Evolutionary conservation across 208 protist species (phyloP), one percentile per base, ranked within the genome.

Genomic region (Crithidia acanthocephali): DNA sequence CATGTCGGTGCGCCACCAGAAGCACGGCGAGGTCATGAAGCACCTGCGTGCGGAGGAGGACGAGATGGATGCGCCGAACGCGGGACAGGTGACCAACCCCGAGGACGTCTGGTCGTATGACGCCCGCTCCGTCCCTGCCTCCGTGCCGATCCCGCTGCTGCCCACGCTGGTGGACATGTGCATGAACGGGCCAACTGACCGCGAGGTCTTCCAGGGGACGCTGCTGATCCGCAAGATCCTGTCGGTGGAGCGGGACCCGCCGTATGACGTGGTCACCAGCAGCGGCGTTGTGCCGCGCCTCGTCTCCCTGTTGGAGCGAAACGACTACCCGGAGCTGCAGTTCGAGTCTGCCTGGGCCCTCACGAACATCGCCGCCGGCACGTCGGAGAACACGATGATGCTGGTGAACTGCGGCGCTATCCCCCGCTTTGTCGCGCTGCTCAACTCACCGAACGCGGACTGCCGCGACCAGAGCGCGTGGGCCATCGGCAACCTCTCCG

Each of bases 321-420:
- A 74, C 37, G 82, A 98, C 18, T 73, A 84, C 58, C 82, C 88
- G 2, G 66, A 92, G 59, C 79, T 99, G 62, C 98, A 99, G 91
- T 99, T 99, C 80, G 98, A 99, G 90, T 89, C 97, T 16, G 97
- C 98, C 5, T 99, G 99, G 99, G 97, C 98, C 3, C 85, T 99
- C 30, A 99, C 98, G 4, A 99, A 99, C 87, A 98, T 99, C 59
- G 98, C 98, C 18, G 99, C 98, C 13, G 98, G 98, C 42, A 98
- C 95, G 20, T 90, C 95, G 18, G 83, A 98, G 76, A 97, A 99
- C 77, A 99, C 98, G 10, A 74, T 71, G 33, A 70, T 88, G 37
- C 89, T 99, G 13, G 83, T 99, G 42, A 68, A 97, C 20, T 76
- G 78, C 61, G 95, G 94, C 20, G 98, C 96, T n/a, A 86, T 99